A percentile compares a stretch with the other conserved stretches of the same genome.
Conservation (phyloP, 805 yeast species). For the Candida ponderosae region DNA sequence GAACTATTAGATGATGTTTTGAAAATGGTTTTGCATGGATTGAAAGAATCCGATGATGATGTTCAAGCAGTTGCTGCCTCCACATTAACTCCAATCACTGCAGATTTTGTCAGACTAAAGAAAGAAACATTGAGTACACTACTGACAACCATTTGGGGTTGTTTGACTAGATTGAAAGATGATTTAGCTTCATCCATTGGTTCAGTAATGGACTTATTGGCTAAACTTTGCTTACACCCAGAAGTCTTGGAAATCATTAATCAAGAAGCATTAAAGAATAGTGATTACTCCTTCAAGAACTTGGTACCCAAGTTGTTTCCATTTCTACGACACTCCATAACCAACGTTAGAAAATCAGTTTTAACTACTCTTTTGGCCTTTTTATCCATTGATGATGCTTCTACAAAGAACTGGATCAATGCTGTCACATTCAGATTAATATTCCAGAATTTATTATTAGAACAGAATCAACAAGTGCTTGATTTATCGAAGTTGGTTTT, state of each 20-base stretch:
- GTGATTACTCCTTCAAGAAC: constrained; percentile 53
- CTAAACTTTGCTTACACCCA: constrained; percentile 76
- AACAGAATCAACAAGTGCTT: constrained; percentile 74
- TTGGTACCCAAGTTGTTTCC: constrained; percentile 91
- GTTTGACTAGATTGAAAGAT: constrained; percentile 76
- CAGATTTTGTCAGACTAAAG: constrained; percentile 70
- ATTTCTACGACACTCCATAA: constrained; percentile 86
- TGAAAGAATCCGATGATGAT: constrained; percentile 79
- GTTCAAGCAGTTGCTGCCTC: constrained; percentile 97
- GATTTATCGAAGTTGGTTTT: constrained; percentile 58
- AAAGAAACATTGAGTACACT: constrained; percentile 36
- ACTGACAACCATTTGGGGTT: constrained; percentile 80
- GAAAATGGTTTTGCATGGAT: constrained; percentile 79
- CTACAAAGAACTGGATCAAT: constrained; percentile 65
- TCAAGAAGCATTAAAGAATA: constrained; percentile 42
- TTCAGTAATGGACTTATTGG: constrained; percentile 88
- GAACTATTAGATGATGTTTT: constrained; percentile 61
- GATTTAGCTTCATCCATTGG: constrained; percentile 94
- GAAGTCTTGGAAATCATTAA: constrained; percentile 71
- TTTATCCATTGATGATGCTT: constrained; percentile 45
- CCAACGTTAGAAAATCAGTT: constrained; percentile 86
- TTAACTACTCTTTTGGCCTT: constrained; percentile 75
- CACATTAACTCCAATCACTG: constrained; percentile 81
- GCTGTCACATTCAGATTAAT: constrained; percentile 65
- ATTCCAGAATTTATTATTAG: constrained; percentile 82